Evolutionary conservation across 2,329 filamentous ascomycete genomes (phyloP).

Genomic region (Incumbomyces lentus): DNA sequence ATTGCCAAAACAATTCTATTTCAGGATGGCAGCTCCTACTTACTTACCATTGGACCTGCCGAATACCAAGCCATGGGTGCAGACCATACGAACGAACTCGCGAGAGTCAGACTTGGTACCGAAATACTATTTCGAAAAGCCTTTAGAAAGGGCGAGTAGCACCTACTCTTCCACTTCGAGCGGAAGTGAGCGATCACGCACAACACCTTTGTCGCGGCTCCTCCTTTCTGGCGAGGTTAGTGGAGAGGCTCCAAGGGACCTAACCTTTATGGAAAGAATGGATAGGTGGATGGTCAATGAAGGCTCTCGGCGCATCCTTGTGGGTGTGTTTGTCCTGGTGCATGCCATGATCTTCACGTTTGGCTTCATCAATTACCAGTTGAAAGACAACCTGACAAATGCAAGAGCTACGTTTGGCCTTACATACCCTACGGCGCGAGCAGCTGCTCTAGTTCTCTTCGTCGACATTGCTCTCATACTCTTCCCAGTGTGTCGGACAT

Average conservation of each 20-base stretch:
- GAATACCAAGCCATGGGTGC: slow-evolving; percentile 3
- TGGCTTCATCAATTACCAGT: slow-evolving; percentile 66
- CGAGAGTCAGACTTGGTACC: slow-evolving; percentile 4
- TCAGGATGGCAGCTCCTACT: slow-evolving; percentile 1
- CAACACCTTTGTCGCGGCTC: slow-evolving; percentile 73
- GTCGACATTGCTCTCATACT: slow-evolving; percentile 72
- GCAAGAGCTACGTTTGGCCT: slow-evolving; percentile 61
- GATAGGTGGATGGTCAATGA: slow-evolving; percentile 87
- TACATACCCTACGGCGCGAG: slow-evolving; percentile 65
- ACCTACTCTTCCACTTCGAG: slow-evolving; percentile 15
- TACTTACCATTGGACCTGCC: not conserved
- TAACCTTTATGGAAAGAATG: slow-evolving; percentile 61
- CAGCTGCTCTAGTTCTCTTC: slow-evolving; percentile 67
- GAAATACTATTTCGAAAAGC: slow-evolving; percentile 15
- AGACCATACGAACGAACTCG: not conserved
- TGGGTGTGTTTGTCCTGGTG: slow-evolving; percentile 61
- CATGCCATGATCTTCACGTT: slow-evolving; percentile 71
- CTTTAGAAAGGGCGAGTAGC: slow-evolving; percentile 13
- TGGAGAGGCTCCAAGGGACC: slow-evolving; percentile 57
- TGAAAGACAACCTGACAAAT: slow-evolving; percentile 61
- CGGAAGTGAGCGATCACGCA: slow-evolving; percentile 58
- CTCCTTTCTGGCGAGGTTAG: slow-evolving; percentile 74
- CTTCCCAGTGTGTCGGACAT: slow-evolving; percentile 62
- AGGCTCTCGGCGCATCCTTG: slow-evolving; percentile 72
- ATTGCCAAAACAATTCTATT: not conserved